These are phyloP conservation scores for Leptodontidium sp. DNA, from an alignment of 2,329 filamentous ascomycete genomes.

Conservation along the genomic window DNA sequence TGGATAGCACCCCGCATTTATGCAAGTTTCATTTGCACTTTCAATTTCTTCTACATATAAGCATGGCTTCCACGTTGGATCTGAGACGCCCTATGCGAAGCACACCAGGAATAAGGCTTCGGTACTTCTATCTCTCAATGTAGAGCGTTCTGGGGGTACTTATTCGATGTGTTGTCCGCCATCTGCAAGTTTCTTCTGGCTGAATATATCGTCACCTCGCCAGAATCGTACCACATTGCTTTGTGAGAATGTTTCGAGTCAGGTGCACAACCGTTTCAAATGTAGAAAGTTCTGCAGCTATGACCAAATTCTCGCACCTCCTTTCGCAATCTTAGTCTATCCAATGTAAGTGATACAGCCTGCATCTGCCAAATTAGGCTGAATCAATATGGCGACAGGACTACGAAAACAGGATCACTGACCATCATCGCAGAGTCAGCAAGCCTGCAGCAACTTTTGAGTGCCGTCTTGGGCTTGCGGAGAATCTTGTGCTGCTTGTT, in stretches of 20 bases:
- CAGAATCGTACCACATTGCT: neutral
- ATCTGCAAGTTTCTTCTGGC: neutral
- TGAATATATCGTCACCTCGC: neutral
- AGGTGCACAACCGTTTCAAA: neutral
- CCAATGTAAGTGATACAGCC: constrained; percentile 5
- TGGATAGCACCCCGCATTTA: constrained; percentile 14
- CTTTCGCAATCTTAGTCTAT: neutral
- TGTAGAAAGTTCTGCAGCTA: neutral
- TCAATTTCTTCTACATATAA: neutral
- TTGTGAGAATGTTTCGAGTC: neutral
- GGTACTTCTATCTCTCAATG: neutral
- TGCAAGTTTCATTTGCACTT: neutral
- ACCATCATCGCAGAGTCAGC: neutral
- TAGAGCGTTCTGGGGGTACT: neutral
- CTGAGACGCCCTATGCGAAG: neutral
- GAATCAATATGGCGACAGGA: constrained; percentile 9
- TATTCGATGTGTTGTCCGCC: neutral
- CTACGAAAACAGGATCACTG: neutral
- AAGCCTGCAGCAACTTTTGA: constrained; percentile 34
- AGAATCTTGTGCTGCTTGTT: constrained; percentile 2
- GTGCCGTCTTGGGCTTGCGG: constrained; percentile 25
- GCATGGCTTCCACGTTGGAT: constrained; percentile 2
- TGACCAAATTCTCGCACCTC: neutral
- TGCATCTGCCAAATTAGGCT: constrained; percentile 19
- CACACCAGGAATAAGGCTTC: neutral